Evolutionary conservation across 352 stramenopile species (phyloP).

Genomic region (Phytophthora pseudosyringae): DNA sequence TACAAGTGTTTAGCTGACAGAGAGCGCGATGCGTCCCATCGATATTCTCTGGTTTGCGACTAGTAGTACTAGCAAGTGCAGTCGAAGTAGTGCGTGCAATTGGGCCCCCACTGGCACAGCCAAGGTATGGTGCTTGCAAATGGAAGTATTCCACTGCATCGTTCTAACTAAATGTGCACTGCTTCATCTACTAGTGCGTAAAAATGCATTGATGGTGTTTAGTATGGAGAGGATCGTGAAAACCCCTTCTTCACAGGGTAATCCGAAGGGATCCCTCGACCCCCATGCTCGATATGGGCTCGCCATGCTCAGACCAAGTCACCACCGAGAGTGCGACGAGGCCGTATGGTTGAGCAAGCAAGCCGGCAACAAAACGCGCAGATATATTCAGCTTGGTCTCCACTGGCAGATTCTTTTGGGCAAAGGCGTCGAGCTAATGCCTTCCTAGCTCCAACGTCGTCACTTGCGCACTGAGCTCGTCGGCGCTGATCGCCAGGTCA

Average conservation of each 20-base stretch:
- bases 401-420: too few species aligned
- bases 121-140: too few species aligned
- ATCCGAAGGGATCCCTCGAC: slow-evolving; percentile 51
- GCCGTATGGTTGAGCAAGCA: slow-evolving; percentile 33
- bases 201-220: slow-evolving; percentile 24
- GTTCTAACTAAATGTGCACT: not conserved
- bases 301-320: slow-evolving; percentile 35
- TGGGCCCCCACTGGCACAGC: too few species aligned
- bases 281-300: slow-evolving; percentile 44
- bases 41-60: too few species aligned
- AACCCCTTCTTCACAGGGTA: slow-evolving; percentile 47
- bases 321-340: slow-evolving; percentile 32
- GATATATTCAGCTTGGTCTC: not conserved
- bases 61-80: too few species aligned
- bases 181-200: not conserved
- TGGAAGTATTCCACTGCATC: not conserved
- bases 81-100: too few species aligned
- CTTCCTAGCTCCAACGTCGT: not conserved
- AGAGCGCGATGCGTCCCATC: too few species aligned
- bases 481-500: not conserved
- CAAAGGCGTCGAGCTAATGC: not conserved
- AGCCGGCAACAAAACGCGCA: slow-evolving; percentile 22
- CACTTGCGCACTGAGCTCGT: slow-evolving; percentile 15
- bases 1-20: too few species aligned
- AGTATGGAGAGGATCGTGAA: slow-evolving; percentile 52